These are phyloP conservation scores for Pseudogymnoascus pannorum DNA, from an alignment of 2,329 filamentous ascomycete genomes.

Conservation along the genomic window DNA sequence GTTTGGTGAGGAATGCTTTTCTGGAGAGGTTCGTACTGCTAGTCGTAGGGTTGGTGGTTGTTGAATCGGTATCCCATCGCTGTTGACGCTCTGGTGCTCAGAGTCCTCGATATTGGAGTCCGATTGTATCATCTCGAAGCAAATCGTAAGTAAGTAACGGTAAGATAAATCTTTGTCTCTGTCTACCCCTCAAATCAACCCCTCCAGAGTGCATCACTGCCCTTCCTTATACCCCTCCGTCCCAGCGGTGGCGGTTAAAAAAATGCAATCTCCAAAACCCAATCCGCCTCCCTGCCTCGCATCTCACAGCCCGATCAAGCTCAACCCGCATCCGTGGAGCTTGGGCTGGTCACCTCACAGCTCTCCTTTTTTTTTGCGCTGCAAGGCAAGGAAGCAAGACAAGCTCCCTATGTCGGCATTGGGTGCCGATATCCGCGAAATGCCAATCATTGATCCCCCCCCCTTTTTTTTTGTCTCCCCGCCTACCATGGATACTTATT, in stretches of 20 bases:
- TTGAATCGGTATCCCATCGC: no score
- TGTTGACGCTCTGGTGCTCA: no score
- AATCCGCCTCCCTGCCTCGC: not conserved
- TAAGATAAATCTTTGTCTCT: not conserved
- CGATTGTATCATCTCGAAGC: not conserved
- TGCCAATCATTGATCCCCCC: no score
- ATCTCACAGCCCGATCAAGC: not conserved
- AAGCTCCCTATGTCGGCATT: no score
- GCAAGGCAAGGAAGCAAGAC: no score
- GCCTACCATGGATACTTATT: no score
- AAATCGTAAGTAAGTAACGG: not conserved
- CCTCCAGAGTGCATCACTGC: not conserved
- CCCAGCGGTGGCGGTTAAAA: no score
- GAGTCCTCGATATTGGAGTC: not conserved
- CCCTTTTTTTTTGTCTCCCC: no score
- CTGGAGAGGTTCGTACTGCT: not conserved
- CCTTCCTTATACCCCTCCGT: not conserved
- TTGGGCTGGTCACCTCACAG: no score
- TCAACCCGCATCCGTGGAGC: not conserved
- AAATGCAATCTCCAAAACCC: not conserved
- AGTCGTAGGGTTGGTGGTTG: not conserved
- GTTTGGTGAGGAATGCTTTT: not conserved
- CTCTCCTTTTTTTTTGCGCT: no score
- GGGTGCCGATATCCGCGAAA: no score
- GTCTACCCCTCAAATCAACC: not conserved